A percentile compares a stretch with the other conserved stretches of the same genome.
These are phyloP conservation scores for Nothophaeocryptopus gaeumannii DNA, from an alignment of 2,329 filamentous ascomycete genomes.

Conservation along the genomic window DNA sequence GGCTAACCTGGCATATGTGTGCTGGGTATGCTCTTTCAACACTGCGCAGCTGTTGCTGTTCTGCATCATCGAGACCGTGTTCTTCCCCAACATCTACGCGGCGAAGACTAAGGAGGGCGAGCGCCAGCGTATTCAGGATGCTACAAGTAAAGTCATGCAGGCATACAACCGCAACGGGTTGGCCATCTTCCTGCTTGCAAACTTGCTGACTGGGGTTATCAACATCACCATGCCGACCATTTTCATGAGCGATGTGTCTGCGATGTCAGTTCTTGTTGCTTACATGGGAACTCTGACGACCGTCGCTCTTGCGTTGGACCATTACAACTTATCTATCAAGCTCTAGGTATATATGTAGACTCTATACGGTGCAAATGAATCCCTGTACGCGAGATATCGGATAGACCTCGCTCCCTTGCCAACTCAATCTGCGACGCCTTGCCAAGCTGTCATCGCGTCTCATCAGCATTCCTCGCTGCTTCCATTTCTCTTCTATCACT, in stretches of 20 bases:
- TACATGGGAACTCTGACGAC: conserved; percentile 69
- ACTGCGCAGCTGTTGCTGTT: conserved; percentile 76
- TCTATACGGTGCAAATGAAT: no score
- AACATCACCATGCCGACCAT: conserved; percentile 85
- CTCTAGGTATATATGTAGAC: conserved; percentile 44
- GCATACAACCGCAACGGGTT: conserved; percentile 89
- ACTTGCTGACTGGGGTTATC: conserved; percentile 81
- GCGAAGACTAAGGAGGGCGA: conserved; percentile 56
- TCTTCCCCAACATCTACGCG: conserved; percentile 71
- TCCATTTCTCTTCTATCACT: no score
- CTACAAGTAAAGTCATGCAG: conserved; percentile 76
- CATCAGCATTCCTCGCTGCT: no score
- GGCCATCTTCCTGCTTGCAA: conserved; percentile 79
- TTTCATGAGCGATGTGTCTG: conserved; percentile 60
- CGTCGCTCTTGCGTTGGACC: conserved; percentile 65
- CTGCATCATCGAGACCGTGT: conserved; percentile 70
- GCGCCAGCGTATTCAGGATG: conserved; percentile 60
- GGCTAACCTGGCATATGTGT: conserved; percentile 88
- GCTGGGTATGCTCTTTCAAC: conserved; percentile 94
- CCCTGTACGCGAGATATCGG: background rate
- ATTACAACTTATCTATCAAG: conserved; percentile 67
- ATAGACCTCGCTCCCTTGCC: background rate
- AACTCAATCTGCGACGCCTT: no score
- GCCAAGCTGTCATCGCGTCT: no score
- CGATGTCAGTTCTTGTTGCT: conserved; percentile 71